Conservation (phyloP, 768 basidiomycete species). For the Russula brevipes region DNA sequence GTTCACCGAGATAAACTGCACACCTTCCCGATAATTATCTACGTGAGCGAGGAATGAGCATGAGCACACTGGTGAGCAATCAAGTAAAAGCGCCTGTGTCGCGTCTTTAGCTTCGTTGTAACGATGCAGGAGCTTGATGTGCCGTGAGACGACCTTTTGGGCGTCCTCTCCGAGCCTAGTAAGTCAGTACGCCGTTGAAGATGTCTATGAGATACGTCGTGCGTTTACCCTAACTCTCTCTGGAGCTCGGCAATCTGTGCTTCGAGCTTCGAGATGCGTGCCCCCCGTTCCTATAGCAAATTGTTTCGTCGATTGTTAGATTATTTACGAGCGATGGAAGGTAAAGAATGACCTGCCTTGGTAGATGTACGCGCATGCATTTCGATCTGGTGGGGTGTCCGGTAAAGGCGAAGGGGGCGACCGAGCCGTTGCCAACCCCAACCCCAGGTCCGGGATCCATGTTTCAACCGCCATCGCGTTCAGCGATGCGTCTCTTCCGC, state of each 20-base stretch:
- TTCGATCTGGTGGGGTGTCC: too few species aligned
- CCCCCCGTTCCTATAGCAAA: constrained; percentile 15
- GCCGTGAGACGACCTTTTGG: constrained; percentile 51
- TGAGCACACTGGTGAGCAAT: too few species aligned
- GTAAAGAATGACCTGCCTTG: background rate
- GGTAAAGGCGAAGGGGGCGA: too few species aligned
- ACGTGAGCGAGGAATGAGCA: background rate
- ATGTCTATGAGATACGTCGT: background rate
- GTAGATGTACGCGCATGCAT: constrained; percentile 23
- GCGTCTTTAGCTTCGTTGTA: constrained; percentile 82
- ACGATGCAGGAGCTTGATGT: constrained; percentile 62
- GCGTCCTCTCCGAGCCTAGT: constrained; percentile 41
- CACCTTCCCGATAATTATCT: constrained; percentile 80
- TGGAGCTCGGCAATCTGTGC: constrained; percentile 15
- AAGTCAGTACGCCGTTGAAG: background rate
- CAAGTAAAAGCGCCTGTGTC: constrained; percentile 48
- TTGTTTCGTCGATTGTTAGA: background rate
- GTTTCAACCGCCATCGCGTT: too few species aligned
- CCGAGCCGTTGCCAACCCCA: too few species aligned
- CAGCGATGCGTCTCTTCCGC: constrained; percentile 31
- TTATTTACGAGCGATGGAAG: background rate
- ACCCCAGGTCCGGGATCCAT: too few species aligned
- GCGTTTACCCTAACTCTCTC: constrained; percentile 16
- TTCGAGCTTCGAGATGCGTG: constrained; percentile 20
- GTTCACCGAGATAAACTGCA: background rate